Evolutionary conservation across 495 filamentous ascomycete species (phyloP).

Genomic region (Neurospora sp.): DNA sequence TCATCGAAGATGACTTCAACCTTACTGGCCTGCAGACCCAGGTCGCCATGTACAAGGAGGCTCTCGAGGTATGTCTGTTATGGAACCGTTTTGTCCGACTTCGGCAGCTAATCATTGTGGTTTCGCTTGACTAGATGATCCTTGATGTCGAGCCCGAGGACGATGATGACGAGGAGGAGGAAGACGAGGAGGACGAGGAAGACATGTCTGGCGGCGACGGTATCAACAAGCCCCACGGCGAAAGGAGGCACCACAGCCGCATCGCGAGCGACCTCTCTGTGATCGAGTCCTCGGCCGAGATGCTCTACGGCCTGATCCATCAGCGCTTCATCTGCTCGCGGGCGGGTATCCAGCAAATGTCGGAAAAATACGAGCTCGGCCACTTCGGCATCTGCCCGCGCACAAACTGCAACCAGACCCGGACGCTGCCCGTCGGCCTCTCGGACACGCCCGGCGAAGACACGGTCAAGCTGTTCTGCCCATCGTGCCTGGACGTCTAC

Average conservation of each 20-base stretch:
- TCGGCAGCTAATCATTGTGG: conserved; percentile 10
- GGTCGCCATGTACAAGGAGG: conserved; percentile 99
- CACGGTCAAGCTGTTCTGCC: conserved; percentile 97
- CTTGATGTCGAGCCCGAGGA: conserved; percentile 95
- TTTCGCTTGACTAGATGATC: conserved; percentile 67
- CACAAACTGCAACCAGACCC: conserved; percentile 75
- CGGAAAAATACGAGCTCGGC: conserved; percentile 92
- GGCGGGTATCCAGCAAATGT: conserved; percentile 96
- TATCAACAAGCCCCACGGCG: conserved; percentile 41
- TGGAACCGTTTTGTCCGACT: neutral
- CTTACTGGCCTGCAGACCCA: conserved; percentile 88
- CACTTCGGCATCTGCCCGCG: conserved; percentile 93
- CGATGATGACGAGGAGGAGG: conserved; percentile 74
- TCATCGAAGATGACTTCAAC: conserved; percentile 99
- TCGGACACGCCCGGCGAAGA: conserved; percentile 93
- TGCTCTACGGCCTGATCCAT: conserved; percentile 96
- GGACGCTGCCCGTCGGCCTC: conserved; percentile 84
- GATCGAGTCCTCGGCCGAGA: conserved; percentile 92
- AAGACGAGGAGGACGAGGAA: conserved; percentile 70
- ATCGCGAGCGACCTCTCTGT: conserved; percentile 86
- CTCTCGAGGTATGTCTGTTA: conserved; percentile 40
- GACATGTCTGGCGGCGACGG: conserved; percentile 51
- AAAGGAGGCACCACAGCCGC: conserved; percentile 71
- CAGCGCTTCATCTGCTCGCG: conserved; percentile 98
- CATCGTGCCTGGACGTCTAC: conserved; percentile 92